Percentiles rank a stretch among this genome's conserved stretches.
Evolutionary conservation across 2,329 filamentous ascomycete genomes (phyloP).

Genomic region (Colletotrichum incanum): DNA sequence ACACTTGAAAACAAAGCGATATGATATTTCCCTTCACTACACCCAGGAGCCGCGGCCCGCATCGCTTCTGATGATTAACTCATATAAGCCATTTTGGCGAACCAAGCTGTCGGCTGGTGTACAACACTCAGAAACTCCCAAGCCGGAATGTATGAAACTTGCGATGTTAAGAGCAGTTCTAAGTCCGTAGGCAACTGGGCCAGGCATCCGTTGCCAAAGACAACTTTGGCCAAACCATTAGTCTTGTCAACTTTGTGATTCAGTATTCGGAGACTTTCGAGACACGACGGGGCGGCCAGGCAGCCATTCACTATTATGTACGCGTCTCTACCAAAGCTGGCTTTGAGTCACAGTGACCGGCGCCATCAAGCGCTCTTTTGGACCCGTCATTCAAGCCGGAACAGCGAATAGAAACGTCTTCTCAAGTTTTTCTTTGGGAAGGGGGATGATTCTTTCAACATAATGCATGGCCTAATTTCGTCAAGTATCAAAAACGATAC

Average conservation of each 20-base stretch:
- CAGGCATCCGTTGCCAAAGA: background rate
- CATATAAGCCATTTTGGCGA: too few relatives aligned
- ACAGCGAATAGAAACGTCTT: too few relatives aligned
- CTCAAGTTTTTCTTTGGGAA: too few relatives aligned
- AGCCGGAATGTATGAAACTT: background rate
- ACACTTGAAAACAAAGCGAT: background rate
- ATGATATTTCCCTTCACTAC: background rate
- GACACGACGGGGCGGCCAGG: background rate
- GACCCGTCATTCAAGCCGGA: background rate
- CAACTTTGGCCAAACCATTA: background rate
- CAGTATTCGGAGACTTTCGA: background rate
- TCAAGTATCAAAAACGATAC: background rate
- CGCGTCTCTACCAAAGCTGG: background rate
- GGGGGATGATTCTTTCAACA: too few relatives aligned
- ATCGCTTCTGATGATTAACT: too few relatives aligned
- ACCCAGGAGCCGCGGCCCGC: too few relatives aligned
- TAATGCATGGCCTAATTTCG: background rate
- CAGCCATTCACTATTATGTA: background rate
- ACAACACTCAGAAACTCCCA: background rate
- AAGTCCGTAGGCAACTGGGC: background rate
- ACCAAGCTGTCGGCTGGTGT: too few relatives aligned
- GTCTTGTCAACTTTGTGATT: background rate
- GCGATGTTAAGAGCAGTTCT: background rate
- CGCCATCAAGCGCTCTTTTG: background rate
- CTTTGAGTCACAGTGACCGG: background rate